phyloP scores from a whole-genome alignment of 805 yeast species.

The Cyberlindnera japonica region DNA sequence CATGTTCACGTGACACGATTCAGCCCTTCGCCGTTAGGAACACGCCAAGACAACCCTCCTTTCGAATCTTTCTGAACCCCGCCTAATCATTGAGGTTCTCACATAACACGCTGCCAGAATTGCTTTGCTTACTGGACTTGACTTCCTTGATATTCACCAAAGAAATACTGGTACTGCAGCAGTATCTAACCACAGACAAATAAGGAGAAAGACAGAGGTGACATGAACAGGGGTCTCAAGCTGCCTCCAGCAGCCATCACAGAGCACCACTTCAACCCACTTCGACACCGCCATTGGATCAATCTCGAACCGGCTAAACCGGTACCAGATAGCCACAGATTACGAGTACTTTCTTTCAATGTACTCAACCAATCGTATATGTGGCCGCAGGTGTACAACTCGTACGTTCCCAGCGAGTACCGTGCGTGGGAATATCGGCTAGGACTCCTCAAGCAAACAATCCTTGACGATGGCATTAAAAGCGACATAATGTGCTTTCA shows the following conservation, averaged over 20 bases:
- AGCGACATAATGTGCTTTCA: slow-evolving; percentile 61
- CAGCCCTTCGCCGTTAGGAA: slow-evolving; percentile 18
- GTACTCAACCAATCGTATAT: slow-evolving; percentile 52
- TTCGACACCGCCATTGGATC: slow-evolving; percentile 22
- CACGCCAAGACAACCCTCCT: slow-evolving; percentile 1
- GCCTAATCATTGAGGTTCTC: too few species aligned
- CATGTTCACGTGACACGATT: background rate
- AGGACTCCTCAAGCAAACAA: slow-evolving; percentile 36
- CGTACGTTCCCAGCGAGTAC: slow-evolving; percentile 43
- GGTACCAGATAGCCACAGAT: slow-evolving; percentile 5
- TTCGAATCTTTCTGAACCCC: too few species aligned
- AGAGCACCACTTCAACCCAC: slow-evolving; percentile 5
- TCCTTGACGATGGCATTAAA: slow-evolving; percentile 30
- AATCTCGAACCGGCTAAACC: background rate
- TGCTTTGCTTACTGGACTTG: too few species aligned
- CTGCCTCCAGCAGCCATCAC: background rate
- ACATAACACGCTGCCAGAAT: too few species aligned
- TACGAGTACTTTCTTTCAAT: slow-evolving; percentile 41
- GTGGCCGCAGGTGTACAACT: slow-evolving; percentile 55
- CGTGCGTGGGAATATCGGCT: slow-evolving; percentile 50
- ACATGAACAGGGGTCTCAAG: background rate
- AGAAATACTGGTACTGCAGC: too few species aligned
- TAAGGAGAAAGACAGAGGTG: too few species aligned
- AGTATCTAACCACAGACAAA: too few species aligned
- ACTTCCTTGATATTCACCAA: too few species aligned